phyloP scores from a whole-genome alignment of 208 protist genomes.

The Vickermania spadyakhi region DNA sequence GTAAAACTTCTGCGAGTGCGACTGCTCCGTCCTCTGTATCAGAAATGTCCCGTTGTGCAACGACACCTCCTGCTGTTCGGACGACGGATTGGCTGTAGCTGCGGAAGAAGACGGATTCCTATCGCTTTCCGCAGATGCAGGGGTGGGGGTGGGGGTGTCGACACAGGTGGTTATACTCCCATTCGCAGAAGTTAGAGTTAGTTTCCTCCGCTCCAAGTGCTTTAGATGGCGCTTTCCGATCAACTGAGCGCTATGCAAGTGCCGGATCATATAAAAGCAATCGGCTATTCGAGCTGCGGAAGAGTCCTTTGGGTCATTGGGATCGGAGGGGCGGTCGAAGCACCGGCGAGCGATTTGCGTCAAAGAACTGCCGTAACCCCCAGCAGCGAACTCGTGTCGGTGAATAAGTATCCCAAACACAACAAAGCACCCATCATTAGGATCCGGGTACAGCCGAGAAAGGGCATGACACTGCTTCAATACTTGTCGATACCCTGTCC shows the following conservation, averaged over 20 bases:
- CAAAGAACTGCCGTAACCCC: conserved; percentile 46
- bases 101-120: neutral
- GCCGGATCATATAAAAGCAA: conserved; percentile 49
- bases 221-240: neutral
- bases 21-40: conserved; percentile 41
- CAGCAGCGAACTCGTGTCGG: conserved; percentile 50
- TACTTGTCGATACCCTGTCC: conserved; percentile 61
- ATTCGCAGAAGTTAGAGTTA: neutral
- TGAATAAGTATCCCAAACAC: conserved; percentile 53
- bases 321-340: conserved; percentile 45
- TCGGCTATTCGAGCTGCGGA: conserved; percentile 24
- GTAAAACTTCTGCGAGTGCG: conserved; percentile 51
- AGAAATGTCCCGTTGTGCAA: conserved; percentile 38
- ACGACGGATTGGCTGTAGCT: conserved; percentile 3
- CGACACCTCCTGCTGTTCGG: conserved; percentile 21
- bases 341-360: conserved; percentile 29
- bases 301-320: conserved; percentile 31
- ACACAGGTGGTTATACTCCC: neutral
- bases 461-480: conserved; percentile 28
- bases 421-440: conserved; percentile 53
- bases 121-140: neutral
- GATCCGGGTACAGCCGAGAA: conserved; percentile 26
- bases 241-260: conserved; percentile 32
- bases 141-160: neutral
- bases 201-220: neutral